Percentiles rank a stretch among this genome's conserved stretches.
Conservation (phyloP, 1,139 yeast genomes). For the Zygosaccharomyces pseudobailii region DNA sequence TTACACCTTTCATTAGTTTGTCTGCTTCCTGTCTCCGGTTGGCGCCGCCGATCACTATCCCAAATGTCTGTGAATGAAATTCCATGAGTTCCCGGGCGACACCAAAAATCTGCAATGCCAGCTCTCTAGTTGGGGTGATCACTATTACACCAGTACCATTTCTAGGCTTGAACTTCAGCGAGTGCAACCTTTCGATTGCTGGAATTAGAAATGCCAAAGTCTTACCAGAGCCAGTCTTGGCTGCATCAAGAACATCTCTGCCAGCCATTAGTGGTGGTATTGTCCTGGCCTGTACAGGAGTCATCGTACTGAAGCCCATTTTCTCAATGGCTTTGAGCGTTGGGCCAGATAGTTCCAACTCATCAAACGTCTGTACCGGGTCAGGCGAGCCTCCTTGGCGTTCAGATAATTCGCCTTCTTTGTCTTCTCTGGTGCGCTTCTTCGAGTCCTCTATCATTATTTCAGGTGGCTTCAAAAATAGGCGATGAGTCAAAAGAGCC, state of each 20-base stretch:
- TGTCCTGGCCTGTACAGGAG: conserved; percentile 88
- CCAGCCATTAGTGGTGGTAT: conserved; percentile 95
- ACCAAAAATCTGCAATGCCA: conserved; percentile 94
- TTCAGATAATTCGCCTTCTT: not conserved
- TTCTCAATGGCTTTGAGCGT: conserved; percentile 72
- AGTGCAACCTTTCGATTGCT: conserved; percentile 85
- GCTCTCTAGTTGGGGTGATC: conserved; percentile 84
- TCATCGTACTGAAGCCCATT: conserved; percentile 89
- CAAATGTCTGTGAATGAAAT: conserved; percentile 84
- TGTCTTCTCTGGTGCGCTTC: conserved; percentile 10
- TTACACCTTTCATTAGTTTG: conserved; percentile 88
- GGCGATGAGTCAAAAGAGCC: not conserved
- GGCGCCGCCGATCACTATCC: conserved; percentile 97
- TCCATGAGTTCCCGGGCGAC: conserved; percentile 93
- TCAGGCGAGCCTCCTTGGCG: not conserved
- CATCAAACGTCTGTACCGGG: conserved; percentile 39
- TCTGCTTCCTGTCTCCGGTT: conserved; percentile 97
- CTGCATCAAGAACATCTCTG: conserved; percentile 93
- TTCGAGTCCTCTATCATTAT: conserved; percentile 5
- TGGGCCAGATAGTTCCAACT: conserved; percentile 71
- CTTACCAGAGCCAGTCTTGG: conserved; percentile 97
- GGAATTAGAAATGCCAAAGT: conserved; percentile 93
- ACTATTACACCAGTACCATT: conserved; percentile 88
- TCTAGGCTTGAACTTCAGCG: conserved; percentile 85
- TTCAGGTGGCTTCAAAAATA: not conserved